phyloP scores from a whole-genome alignment of 2,329 filamentous ascomycete species.

The Cercospora beticola region DNA sequence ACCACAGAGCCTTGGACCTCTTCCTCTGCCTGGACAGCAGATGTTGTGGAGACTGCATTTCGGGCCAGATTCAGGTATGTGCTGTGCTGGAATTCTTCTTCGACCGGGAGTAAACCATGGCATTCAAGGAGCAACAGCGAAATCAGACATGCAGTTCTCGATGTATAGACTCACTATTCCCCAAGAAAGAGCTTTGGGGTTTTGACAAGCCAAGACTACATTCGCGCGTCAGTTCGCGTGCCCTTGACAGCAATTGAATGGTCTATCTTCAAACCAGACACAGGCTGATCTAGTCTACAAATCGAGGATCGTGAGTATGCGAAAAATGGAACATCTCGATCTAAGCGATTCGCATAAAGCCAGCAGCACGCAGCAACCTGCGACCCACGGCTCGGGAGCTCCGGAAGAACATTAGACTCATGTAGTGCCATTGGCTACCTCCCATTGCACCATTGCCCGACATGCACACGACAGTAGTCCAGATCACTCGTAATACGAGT shows the following conservation, averaged over 20 bases:
- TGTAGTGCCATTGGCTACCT: background rate
- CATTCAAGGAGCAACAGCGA: background rate
- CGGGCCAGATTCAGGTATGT: background rate
- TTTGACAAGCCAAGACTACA: background rate
- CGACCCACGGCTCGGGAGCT: background rate
- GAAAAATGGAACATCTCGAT: background rate
- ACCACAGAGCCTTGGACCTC: slow-evolving; percentile 8
- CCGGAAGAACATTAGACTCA: background rate
- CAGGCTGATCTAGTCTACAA: background rate
- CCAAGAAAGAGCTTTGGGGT: background rate
- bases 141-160: background rate
- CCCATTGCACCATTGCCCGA: background rate
- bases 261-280: background rate
- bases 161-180: background rate
- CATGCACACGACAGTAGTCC: background rate
- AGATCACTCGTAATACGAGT: background rate
- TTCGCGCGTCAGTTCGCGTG: background rate
- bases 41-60: slow-evolving; percentile 6
- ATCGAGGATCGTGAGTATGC: background rate
- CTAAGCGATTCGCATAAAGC: background rate
- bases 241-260: background rate
- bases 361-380: background rate
- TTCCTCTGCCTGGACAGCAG: background rate
- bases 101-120: background rate
- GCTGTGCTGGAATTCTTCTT: background rate